Evolutionary conservation across 805 yeast genomes (phyloP).

Genomic region (Candida ascalaphidarum): DNA sequence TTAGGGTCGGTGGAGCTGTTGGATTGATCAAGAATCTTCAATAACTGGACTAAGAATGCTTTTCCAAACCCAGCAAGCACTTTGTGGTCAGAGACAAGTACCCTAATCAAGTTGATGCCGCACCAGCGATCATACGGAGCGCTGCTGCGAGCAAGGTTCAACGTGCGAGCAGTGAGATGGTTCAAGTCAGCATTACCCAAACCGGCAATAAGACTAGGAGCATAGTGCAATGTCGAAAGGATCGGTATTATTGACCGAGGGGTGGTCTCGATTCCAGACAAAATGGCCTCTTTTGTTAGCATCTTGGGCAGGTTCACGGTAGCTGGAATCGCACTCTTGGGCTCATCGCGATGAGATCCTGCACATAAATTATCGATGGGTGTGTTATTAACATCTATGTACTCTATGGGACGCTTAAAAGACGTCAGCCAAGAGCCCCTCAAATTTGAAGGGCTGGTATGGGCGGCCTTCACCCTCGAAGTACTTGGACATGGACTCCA

Average conservation of each 20-base stretch:
- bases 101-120: constrained; percentile 45
- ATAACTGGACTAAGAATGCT: constrained; percentile 27
- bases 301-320: no score
- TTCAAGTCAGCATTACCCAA: constrained; percentile 42
- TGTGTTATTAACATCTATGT: no score
- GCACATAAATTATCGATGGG: no score
- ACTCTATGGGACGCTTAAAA: background rate
- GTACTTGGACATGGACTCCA: constrained; percentile 73
- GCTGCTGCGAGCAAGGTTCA: constrained; percentile 36
- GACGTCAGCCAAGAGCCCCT: background rate
- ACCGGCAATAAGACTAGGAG: constrained; percentile 21
- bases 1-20: constrained; percentile 26
- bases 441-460: constrained; percentile 56
- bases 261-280: background rate
- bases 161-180: constrained; percentile 38
- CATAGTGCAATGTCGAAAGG: constrained; percentile 18
- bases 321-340: no score
- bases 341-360: no score
- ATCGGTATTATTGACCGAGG: constrained; percentile 20
- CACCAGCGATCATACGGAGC: constrained; percentile 43
- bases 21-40: constrained; percentile 32
- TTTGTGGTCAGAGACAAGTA: constrained; percentile 24
- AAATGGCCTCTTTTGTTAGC: no score
- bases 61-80: constrained; percentile 34
- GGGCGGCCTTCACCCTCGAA: constrained; percentile 70